Conservation (phyloP, 257 asterid species). For the Solanum sejunctum region DNA sequence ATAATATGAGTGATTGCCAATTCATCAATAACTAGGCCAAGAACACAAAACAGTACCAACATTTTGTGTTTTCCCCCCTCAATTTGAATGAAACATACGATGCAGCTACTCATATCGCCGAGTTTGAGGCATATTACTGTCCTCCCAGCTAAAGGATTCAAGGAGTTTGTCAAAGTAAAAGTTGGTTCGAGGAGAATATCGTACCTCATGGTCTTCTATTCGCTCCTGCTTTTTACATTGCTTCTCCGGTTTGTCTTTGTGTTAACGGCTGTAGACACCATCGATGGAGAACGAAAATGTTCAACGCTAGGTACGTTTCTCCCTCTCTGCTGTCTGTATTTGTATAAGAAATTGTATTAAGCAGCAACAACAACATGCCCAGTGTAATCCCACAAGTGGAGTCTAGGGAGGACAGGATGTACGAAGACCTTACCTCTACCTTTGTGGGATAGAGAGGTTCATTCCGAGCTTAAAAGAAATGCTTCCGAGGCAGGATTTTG, state of each 20-base stretch:
- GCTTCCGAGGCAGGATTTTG: no score
- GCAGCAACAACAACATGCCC: not conserved
- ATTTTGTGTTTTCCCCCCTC: not conserved
- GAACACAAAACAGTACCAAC: not conserved
- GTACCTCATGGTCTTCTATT: constrained; percentile 55
- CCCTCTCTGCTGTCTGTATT: not conserved
- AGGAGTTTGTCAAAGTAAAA: constrained; percentile 58
- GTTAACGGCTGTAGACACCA: constrained; percentile 52
- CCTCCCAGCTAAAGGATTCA: constrained; percentile 55
- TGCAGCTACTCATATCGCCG: constrained; percentile 81
- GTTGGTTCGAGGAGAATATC: constrained; percentile 56
- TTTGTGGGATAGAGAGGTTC: not conserved
- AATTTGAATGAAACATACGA: not conserved
- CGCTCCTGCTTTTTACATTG: constrained; percentile 52
- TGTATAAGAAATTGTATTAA: not conserved
- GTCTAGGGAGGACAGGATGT: no score
- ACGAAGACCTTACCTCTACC: no score
- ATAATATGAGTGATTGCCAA: constrained; percentile 1
- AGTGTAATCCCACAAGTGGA: no score
- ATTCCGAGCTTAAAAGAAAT: no score
- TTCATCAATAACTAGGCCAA: not conserved
- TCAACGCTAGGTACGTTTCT: constrained; percentile 37
- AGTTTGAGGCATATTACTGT: constrained; percentile 69
- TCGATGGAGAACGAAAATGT: constrained; percentile 53
- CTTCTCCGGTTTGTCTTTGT: constrained; percentile 68